Evolutionary conservation across 192 early-diverging fungal genomes (phyloP).

Genomic region (Podochytrium sp.): DNA sequence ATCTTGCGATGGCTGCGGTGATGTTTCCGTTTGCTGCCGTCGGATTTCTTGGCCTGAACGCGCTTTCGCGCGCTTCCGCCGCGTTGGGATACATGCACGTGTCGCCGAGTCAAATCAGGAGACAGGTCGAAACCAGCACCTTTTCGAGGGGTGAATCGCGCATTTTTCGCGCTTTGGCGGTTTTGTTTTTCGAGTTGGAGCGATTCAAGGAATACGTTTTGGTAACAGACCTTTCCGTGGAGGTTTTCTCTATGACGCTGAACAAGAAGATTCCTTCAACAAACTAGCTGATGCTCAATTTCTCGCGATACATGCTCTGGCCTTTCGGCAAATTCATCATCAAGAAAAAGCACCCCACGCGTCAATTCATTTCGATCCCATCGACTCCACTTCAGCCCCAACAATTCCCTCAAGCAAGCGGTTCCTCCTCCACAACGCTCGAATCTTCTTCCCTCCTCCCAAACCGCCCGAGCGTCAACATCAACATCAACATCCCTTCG

Average conservation of each 20-base stretch:
- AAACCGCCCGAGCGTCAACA: not conserved
- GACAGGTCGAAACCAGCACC: constrained; percentile 19
- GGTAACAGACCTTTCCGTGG: constrained; percentile 27
- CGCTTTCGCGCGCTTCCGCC: not conserved
- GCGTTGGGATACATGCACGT: not conserved
- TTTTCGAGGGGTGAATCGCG: constrained; percentile 56
- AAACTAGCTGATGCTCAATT: constrained; percentile 68
- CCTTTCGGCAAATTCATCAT: constrained; percentile 95
- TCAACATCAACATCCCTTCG: not conserved
- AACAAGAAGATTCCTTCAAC: not conserved
- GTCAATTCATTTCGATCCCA: constrained; percentile 9
- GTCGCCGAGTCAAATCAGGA: not conserved
- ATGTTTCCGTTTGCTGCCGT: constrained; percentile 52
- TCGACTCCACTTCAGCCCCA: not conserved
- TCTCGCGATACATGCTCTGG: constrained; percentile 90
- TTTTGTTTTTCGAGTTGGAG: constrained; percentile 13
- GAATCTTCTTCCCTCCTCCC: not conserved
- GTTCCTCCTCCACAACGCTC: not conserved
- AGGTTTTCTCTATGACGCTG: too few species aligned
- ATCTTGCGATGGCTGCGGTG: constrained; percentile 62
- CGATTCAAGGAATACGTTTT: constrained; percentile 23
- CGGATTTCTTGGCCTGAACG: constrained; percentile 28
- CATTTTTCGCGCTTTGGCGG: constrained; percentile 2
- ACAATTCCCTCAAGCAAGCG: not conserved
- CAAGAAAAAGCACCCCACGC: constrained; percentile 49